Evolutionary conservation across 306 rosid species (phyloP), one percentile per base, ranked within the genome.

Genomic region (Glycyrrhiza uralensis): DNA sequence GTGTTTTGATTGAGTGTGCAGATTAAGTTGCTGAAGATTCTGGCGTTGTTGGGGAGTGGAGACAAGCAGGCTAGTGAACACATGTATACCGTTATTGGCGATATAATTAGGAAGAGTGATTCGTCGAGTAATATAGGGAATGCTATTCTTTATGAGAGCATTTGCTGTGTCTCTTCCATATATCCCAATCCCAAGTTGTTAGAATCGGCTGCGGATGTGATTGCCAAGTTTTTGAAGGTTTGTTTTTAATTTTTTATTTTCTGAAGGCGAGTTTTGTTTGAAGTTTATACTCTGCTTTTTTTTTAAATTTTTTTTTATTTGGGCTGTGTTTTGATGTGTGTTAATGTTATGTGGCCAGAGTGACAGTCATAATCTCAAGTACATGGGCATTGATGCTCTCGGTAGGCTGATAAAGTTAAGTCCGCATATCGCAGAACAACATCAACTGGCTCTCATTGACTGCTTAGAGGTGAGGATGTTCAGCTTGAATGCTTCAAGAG

Each of bases 351-450:
- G 66, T 79, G 76, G 70, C 45, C 89, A 94, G 99, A 95, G 96
- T 75, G 99, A 95, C 73, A 91, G 93, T 81, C 99, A 95, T 79
- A 95, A 95, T 80, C 86, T 95, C 60, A 95, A 89, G 82, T 95
- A 95, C 78, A 88, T 95, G 99, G 99, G 99, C 45, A 95, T 95
- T 67, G 99, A 95, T 81, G 91, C 96, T 47, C 97, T 95, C 60
- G 96, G 96, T 78, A 96, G 96, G 73, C 66, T 95, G 39, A 89
- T 95, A 73, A 92, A 87, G 89, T 71, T 88, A 56, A 91, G 93
- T 58, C 96, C 99, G 1, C 88, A 89, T 49, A 78, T 95, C 54
- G 99, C 99, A 2, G 99, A 95, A 76, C 93, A 87, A 61, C 99
- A 95, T 69, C 99, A 95, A 82, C 85, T 95, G 63, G 99, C 99